Conservation (phyloP, 148 eudicot species). For the Nepenthes mirabilis region DNA sequence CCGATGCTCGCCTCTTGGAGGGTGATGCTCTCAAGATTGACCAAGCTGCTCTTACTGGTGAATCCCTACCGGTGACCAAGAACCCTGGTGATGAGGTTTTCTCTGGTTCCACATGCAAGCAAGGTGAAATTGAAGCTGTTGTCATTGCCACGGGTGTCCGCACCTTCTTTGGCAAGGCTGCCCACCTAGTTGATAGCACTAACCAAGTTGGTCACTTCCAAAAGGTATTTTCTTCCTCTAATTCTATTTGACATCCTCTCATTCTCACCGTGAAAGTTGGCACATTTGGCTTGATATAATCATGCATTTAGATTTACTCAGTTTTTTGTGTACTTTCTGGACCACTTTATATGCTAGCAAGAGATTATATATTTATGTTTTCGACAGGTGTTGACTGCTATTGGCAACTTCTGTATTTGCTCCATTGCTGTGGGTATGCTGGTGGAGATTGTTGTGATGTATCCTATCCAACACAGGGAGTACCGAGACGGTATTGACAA, state of each 20-base stretch:
- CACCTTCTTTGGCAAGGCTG: constrained; percentile 79
- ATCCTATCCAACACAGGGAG: constrained; percentile 39
- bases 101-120: constrained; percentile 75
- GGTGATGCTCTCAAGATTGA: constrained; percentile 41
- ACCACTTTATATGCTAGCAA: too few species aligned
- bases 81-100: constrained; percentile 43
- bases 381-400: constrained; percentile 47
- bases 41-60: constrained; percentile 71
- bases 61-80: constrained; percentile 55
- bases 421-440: constrained; percentile 51
- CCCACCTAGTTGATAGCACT: constrained; percentile 70
- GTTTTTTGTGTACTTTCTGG: too few species aligned
- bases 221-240: constrained; percentile 16
- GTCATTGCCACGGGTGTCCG: constrained; percentile 70
- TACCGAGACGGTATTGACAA: constrained; percentile 73
- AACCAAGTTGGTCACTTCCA: constrained; percentile 70
- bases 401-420: constrained; percentile 75
- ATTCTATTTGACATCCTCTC: neutral
- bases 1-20: constrained; percentile 33
- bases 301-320: too few species aligned
- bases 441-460: constrained; percentile 62
- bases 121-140: constrained; percentile 67
- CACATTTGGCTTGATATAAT: too few species aligned
- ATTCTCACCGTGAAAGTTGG: too few species aligned
- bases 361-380: neutral